A percentile compares a stretch with the other conserved stretches of the same genome.
Conservation (phyloP, 257 asterid species). For the Jaltomata sinuosa region DNA sequence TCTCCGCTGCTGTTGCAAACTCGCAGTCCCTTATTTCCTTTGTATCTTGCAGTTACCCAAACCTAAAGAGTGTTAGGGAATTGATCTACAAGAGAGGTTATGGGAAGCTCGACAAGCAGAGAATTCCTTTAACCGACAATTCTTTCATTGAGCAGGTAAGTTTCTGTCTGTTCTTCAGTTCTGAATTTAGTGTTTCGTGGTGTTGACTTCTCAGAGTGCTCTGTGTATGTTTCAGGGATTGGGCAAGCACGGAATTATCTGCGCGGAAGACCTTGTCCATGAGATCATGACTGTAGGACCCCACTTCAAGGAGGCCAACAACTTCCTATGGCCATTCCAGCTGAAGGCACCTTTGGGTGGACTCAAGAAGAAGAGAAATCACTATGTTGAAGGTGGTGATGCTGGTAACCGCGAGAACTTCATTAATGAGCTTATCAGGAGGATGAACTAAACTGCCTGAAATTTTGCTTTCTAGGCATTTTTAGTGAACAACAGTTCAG, state of each 20-base stretch:
- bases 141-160: slow-evolving; percentile 40
- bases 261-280: slow-evolving; percentile 47
- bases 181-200: not conserved
- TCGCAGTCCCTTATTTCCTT: not conserved
- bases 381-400: slow-evolving; percentile 58
- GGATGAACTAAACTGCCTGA: slow-evolving; percentile 31
- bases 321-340: slow-evolving; percentile 57
- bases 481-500: not conserved
- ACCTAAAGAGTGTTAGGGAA: slow-evolving; percentile 39
- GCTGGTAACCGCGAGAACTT: slow-evolving; percentile 54
- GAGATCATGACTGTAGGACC: slow-evolving; percentile 52
- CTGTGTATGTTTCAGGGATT: slow-evolving; percentile 10
- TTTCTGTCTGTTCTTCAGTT: not conserved
- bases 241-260: slow-evolving; percentile 41
- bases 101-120: slow-evolving; percentile 45
- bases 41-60: slow-evolving; percentile 31
- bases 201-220: not conserved
- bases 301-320: slow-evolving; percentile 51
- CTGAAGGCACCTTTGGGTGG: slow-evolving; percentile 57
- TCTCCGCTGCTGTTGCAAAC: not conserved
- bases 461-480: not conserved
- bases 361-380: slow-evolving; percentile 54
- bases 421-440: slow-evolving; percentile 43
- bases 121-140: slow-evolving; percentile 42
- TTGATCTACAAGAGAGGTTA: slow-evolving; percentile 50